These are phyloP conservation scores for Epichloe sp. DNA, from an alignment of 2,329 filamentous ascomycete species.

Conservation along the genomic window DNA sequence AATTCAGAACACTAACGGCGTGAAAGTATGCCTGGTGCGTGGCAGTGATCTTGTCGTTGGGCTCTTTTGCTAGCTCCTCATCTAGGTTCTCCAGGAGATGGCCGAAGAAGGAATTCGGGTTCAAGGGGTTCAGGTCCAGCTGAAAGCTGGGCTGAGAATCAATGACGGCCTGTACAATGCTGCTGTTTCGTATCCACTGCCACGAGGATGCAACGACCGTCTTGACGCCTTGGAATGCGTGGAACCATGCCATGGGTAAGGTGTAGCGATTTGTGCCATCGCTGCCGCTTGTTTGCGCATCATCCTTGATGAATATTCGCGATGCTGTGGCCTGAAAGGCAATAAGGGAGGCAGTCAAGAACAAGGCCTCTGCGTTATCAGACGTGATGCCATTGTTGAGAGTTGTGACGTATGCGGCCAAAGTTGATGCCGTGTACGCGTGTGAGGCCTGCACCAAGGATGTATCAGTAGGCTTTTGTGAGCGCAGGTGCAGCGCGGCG, in stretches of 20 bases:
- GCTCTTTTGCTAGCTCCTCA: slow-evolving; percentile 34
- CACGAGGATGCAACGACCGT: slow-evolving; percentile 50
- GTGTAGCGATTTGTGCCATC: slow-evolving; percentile 34
- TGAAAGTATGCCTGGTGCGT: slow-evolving; percentile 45
- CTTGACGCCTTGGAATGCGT: slow-evolving; percentile 55
- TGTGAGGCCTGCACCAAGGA: slow-evolving; percentile 49
- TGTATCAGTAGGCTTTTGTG: slow-evolving; percentile 42
- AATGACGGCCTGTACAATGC: slow-evolving; percentile 46
- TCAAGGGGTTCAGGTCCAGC: slow-evolving; percentile 41
- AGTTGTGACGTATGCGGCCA: slow-evolving; percentile 45
- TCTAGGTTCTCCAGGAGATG: slow-evolving; percentile 45
- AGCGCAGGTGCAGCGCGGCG: slow-evolving; percentile 48
- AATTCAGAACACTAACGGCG: slow-evolving; percentile 52
- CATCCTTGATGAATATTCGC: slow-evolving; percentile 47
- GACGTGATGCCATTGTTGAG: slow-evolving; percentile 44
- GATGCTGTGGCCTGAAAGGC: slow-evolving; percentile 54
- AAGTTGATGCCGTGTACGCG: slow-evolving; percentile 50
- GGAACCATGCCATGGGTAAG: slow-evolving; percentile 52
- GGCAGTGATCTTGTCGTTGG: slow-evolving; percentile 16
- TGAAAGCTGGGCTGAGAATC: slow-evolving; percentile 50
- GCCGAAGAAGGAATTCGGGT: slow-evolving; percentile 43
- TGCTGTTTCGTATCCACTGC: slow-evolving; percentile 47
- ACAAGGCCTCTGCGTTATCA: slow-evolving; percentile 48
- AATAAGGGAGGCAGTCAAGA: slow-evolving; percentile 50
- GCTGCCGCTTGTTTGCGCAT: slow-evolving; percentile 23